A percentile compares a stretch with the other conserved stretches of the same genome.
These are phyloP conservation scores for Candida ortonii DNA, from an alignment of 805 yeast species.

Conservation along the genomic window DNA sequence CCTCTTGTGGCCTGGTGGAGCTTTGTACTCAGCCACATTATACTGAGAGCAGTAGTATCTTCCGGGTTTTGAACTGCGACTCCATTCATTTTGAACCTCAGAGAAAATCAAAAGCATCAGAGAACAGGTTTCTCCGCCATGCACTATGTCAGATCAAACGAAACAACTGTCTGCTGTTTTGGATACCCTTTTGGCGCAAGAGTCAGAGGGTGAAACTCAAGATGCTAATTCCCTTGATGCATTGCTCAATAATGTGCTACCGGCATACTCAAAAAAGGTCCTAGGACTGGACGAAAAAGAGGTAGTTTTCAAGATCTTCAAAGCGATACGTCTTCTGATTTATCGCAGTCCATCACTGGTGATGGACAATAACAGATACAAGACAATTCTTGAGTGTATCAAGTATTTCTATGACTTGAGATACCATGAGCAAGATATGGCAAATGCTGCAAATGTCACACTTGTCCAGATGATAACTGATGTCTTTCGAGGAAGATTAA, in stretches of 20 bases:
- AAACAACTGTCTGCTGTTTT: slow-evolving; percentile 27
- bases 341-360: slow-evolving; percentile 25
- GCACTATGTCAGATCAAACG: slow-evolving; percentile 25
- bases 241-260: slow-evolving; percentile 28
- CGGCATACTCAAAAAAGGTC: slow-evolving; percentile 21
- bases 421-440: slow-evolving; percentile 20
- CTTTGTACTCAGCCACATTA: too few species aligned
- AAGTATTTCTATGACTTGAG: slow-evolving; percentile 28
- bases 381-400: slow-evolving; percentile 18
- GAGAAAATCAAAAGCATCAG: too few species aligned
- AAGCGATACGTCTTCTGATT: slow-evolving; percentile 25
- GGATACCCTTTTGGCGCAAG: slow-evolving; percentile 27
- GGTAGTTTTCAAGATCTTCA: slow-evolving; percentile 29
- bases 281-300: slow-evolving; percentile 16
- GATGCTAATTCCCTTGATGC: slow-evolving; percentile 32
- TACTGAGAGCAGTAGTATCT: too few species aligned
- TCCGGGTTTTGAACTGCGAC: too few species aligned
- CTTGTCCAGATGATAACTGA: slow-evolving; percentile 25
- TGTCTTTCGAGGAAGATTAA: slow-evolving; percentile 21
- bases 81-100: too few species aligned
- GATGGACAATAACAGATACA: slow-evolving; percentile 23
- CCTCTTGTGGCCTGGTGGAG: too few species aligned
- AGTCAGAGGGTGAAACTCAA: slow-evolving; percentile 24
- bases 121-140: too few species aligned
- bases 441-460: slow-evolving; percentile 22